Base-by-base conservation (phyloP, 2,329 filamentous ascomycete species). In the Exophiala sp. region DNA sequence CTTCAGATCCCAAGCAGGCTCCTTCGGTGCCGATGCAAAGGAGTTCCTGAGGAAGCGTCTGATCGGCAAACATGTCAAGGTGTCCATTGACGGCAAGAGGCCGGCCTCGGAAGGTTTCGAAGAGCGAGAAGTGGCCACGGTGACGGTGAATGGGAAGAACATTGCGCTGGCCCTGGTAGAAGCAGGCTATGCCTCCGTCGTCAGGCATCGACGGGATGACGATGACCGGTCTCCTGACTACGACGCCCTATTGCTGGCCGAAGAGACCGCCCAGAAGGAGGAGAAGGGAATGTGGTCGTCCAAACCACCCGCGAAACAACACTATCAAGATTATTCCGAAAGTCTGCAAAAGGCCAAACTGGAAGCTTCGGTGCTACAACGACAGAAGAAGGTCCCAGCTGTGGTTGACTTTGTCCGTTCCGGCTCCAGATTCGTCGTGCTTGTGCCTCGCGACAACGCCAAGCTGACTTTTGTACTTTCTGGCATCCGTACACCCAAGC, bases 341-440 rank as follows among this genome's bases (percentile, higher is more conserved):
- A 90, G 79, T 53, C 72, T 91, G 5, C 91, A 97, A 67, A 95
- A 96, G 71, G 93, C 93, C 56, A 97, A 96, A 78, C 84, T 95
- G 46, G 89, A 95, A 68, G 78, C 95, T 30, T 86, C 87, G 9
- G 83, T 88, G 18, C 78, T 98, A 24, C 87, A 93, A 55, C 82
- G 91, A 46, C 90, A 96, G 68, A 91, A 88, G 76, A 91, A 87
- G 69, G 84, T 97, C 2, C 89, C 93, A 6, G 93, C 86, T 9
- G 78, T 98, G 60, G 89, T 98, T 35, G 93, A 98, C 68, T 98
- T 94, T 68, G 93, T 95, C 74, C 96, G 97, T 72, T 87, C 89
- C n/a, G 93, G 87, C 23, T 95, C 90, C 34, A 82, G 93, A 59
- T 98, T 97, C 70, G 95, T 88, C 21, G 77, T 98, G 29, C 75